Evolutionary conservation across 2,329 filamentous ascomycete genomes (phyloP).

Genomic region (Botrytis deweyae): DNA sequence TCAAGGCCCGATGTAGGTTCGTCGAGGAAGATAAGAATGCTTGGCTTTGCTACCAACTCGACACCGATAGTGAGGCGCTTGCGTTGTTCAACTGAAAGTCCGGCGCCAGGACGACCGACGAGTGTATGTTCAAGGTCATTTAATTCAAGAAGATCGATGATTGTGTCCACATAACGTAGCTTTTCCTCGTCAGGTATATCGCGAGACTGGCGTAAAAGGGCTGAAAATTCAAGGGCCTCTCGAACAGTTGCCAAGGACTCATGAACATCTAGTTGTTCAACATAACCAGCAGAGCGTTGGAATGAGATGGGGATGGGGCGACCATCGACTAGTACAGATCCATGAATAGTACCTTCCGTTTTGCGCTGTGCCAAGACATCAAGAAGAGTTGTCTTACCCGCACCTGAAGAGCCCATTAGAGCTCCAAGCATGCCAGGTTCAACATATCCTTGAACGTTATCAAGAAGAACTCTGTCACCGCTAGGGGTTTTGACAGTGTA

Average conservation of each 20-base stretch:
- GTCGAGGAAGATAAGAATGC: conserved; percentile 60
- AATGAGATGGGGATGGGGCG: conserved; percentile 73
- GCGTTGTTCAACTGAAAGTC: conserved; percentile 60
- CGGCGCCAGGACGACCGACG: conserved; percentile 61
- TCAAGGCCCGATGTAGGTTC: conserved; percentile 63
- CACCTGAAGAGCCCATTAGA: conserved; percentile 60
- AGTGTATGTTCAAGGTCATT: conserved; percentile 64
- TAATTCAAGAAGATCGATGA: conserved; percentile 53
- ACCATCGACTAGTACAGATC: conserved; percentile 70
- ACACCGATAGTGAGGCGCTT: conserved; percentile 62
- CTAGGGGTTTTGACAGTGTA: conserved; percentile 65
- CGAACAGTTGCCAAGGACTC: conserved; percentile 79
- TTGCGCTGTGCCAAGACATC: conserved; percentile 83
- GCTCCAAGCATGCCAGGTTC: conserved; percentile 61
- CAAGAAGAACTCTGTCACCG: conserved; percentile 67
- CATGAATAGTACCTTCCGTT: conserved; percentile 85
- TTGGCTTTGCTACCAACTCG: conserved; percentile 56
- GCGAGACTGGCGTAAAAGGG: conserved; percentile 77
- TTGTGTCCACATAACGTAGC: conserved; percentile 70
- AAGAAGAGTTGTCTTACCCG: conserved; percentile 86
- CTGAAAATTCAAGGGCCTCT: conserved; percentile 82
- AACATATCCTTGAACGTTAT: conserved; percentile 62
- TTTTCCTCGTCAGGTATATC: conserved; percentile 75
- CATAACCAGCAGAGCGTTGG: conserved; percentile 88
- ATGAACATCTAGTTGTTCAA: conserved; percentile 71